Conservation (phyloP, 768 basidiomycete species). For the Russula olivacea region DNA sequence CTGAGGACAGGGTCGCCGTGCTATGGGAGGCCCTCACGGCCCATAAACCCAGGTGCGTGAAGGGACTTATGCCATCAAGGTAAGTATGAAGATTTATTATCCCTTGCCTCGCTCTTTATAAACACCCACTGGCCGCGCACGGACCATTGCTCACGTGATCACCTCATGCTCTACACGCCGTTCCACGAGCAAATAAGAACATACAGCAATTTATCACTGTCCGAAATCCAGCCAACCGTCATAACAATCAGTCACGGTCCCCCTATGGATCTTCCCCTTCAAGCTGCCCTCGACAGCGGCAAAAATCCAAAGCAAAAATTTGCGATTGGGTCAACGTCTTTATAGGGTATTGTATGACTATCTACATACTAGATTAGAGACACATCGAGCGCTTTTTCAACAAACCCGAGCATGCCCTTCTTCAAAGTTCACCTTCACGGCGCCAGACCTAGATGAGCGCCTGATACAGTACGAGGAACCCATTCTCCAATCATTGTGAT, state of each 20-base stretch:
- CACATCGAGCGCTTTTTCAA: background rate
- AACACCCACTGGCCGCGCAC: conserved; percentile 1
- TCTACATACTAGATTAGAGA: no score
- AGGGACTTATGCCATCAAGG: conserved; percentile 29
- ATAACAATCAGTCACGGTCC: background rate
- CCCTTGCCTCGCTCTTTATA: background rate
- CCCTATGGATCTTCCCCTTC: no score
- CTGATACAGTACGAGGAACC: no score
- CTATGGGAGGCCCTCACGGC: conserved; percentile 28
- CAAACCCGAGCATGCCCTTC: no score
- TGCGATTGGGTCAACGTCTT: no score
- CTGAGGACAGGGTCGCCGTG: conserved; percentile 30
- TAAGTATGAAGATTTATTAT: conserved; percentile 25
- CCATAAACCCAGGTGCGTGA: conserved; percentile 29
- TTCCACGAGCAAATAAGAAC: background rate
- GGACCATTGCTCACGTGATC: conserved; percentile 16
- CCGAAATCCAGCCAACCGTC: no score
- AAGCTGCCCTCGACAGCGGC: no score
- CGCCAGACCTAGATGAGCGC: no score
- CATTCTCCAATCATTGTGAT: no score
- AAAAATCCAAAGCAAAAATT: no score
- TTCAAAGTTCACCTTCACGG: no score
- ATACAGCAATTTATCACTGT: background rate
- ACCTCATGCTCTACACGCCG: background rate
- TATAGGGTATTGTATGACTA: no score